Percentiles rank a stretch among this genome's conserved stretches.
Evolutionary conservation across 345 rosid species (phyloP).

Genomic region (Psidium friedrichsthalianum): DNA sequence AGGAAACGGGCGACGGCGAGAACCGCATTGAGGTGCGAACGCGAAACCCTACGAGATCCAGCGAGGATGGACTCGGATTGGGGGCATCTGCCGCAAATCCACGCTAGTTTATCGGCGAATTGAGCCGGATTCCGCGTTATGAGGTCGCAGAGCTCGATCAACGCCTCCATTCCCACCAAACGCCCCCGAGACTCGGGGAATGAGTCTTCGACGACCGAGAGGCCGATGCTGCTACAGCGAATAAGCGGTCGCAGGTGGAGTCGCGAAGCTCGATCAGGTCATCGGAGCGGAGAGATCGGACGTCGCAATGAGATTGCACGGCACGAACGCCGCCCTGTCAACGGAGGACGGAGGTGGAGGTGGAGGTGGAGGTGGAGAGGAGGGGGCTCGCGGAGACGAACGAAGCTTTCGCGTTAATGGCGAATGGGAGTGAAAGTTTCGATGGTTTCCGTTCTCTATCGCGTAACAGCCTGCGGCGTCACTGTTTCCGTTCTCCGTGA

Average conservation of each 20-base stretch:
- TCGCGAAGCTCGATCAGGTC: not conserved
- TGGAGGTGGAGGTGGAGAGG: too few relatives aligned
- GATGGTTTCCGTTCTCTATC: not conserved
- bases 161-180: slow-evolving; percentile 40
- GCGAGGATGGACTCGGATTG: slow-evolving; percentile 45
- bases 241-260: not conserved
- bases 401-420: not conserved
- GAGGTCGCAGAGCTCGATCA: slow-evolving; percentile 76
- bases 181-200: too few relatives aligned
- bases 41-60: slow-evolving; percentile 70
- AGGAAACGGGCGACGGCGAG: slow-evolving; percentile 71
- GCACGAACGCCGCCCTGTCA: not conserved
- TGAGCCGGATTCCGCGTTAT: slow-evolving; percentile 60
- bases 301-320: not conserved
- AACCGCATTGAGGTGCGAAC: slow-evolving; percentile 79
- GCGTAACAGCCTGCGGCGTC: not conserved
- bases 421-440: not conserved
- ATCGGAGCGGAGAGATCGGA: not conserved
- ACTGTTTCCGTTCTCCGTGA: not conserved
- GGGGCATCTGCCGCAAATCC: slow-evolving; percentile 90
- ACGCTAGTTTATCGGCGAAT: slow-evolving; percentile 62
- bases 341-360: not conserved
- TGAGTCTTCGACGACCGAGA: too few relatives aligned
- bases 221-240: not conserved
- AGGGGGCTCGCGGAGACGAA: not conserved